phyloP scores from a whole-genome alignment of 257 asterid genomes.

The Solanum pennellii region DNA sequence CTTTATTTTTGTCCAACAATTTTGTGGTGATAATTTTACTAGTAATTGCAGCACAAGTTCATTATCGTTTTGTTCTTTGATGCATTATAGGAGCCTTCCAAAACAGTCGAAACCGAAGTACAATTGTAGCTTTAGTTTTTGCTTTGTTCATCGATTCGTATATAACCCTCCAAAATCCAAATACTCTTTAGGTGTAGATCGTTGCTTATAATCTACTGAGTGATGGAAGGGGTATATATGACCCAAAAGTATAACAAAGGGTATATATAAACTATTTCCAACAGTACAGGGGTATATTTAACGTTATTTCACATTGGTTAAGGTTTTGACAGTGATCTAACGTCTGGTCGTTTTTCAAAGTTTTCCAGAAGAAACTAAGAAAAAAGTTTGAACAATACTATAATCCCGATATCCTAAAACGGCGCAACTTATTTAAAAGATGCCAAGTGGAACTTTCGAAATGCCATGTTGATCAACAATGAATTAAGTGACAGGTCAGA shows the following conservation, averaged over 20 bases:
- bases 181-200: neutral
- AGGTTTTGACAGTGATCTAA: neutral
- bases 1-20: neutral
- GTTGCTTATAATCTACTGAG: neutral
- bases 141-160: neutral
- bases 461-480: neutral
- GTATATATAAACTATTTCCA: no score
- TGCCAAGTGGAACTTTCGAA: neutral
- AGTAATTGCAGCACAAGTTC: neutral
- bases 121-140: neutral
- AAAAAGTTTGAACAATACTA: neutral
- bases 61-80: neutral
- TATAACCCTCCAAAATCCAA: neutral
- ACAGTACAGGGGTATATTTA: no score
- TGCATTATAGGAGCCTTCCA: no score
- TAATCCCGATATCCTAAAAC: neutral
- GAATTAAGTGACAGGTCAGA: neutral
- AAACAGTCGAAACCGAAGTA: neutral
- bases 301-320: no score
- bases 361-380: neutral
- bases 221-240: neutral
- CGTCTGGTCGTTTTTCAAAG: no score
- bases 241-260: no score
- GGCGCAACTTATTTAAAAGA: neutral
- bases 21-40: neutral